A percentile compares a stretch with the other conserved stretches of the same genome.
Conservation (phyloP, 2,329 filamentous ascomycete species). For the Akanthomyces uredinophilus region DNA sequence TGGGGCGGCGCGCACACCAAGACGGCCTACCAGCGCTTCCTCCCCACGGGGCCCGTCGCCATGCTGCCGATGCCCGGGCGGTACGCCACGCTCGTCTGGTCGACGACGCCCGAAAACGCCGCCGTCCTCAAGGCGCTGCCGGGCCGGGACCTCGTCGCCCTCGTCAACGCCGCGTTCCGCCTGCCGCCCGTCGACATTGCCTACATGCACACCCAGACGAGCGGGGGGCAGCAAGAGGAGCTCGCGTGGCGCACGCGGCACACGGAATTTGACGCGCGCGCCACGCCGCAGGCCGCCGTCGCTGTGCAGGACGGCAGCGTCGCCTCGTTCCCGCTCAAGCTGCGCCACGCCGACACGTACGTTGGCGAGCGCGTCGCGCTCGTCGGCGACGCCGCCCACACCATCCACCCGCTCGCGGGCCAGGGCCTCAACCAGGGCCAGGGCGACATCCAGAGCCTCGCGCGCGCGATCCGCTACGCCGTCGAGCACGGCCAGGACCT, state of each 20-base stretch:
- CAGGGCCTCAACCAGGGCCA: slow-evolving; percentile 94
- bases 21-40: slow-evolving; percentile 90
- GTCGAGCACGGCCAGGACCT: slow-evolving; percentile 83
- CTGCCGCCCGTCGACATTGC: slow-evolving; percentile 72
- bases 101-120: slow-evolving; percentile 77
- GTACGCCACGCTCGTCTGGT: slow-evolving; percentile 86
- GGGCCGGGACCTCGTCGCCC: slow-evolving; percentile 68
- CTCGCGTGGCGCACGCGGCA: slow-evolving; percentile 77
- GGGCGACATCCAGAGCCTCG: slow-evolving; percentile 77
- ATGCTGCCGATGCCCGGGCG: slow-evolving; percentile 84
- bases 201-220: slow-evolving; percentile 66
- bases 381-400: slow-evolving; percentile 91
- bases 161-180: slow-evolving; percentile 92
- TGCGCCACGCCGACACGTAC: slow-evolving; percentile 93
- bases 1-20: slow-evolving; percentile 53
- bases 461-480: slow-evolving; percentile 67
- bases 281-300: slow-evolving; percentile 61
- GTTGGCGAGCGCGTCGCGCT: slow-evolving; percentile 85
- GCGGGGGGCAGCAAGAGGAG: slow-evolving; percentile 61
- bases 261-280: slow-evolving; percentile 49
- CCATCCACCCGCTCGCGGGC: slow-evolving; percentile 87
- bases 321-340: slow-evolving; percentile 84
- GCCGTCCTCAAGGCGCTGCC: slow-evolving; percentile 71
- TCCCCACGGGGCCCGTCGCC: slow-evolving; percentile 86
- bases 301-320: slow-evolving; percentile 73